Percentiles rank a stretch among this genome's conserved stretches.
These are phyloP conservation scores for Erythrobasidium hasegawianum DNA, from an alignment of 1,284 basidiomycete genomes.

Conservation along the genomic window DNA sequence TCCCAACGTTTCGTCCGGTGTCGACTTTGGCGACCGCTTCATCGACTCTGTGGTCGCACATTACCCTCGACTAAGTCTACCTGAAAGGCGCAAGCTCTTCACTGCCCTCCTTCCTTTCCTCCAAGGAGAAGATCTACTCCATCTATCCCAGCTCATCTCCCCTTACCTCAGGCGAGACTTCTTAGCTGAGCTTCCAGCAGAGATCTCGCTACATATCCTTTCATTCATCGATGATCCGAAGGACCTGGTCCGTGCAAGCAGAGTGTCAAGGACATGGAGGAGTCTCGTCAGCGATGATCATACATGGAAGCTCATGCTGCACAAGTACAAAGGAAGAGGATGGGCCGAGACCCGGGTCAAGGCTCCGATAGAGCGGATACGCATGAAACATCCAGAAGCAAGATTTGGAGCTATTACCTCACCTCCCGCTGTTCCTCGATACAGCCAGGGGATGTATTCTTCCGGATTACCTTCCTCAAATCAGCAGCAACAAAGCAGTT, in stretches of 20 bases:
- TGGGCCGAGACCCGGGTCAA: constrained; percentile 17
- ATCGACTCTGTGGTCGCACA: constrained; percentile 44
- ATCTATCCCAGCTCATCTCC: constrained; percentile 67
- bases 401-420: constrained; percentile 3
- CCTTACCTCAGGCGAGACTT: constrained; percentile 85
- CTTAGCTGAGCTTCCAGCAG: constrained; percentile 72
- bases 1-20: background rate
- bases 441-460: background rate
- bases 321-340: constrained; percentile 56
- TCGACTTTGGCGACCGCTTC: constrained; percentile 29
- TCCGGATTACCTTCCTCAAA: background rate
- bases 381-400: constrained; percentile 1
- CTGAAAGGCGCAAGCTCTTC: constrained; percentile 61
- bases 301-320: constrained; percentile 79
- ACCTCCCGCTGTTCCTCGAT: background rate
- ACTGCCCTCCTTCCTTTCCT: constrained; percentile 62
- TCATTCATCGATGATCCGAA: constrained; percentile 75
- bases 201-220: constrained; percentile 77
- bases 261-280: constrained; percentile 75
- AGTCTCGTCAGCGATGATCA: constrained; percentile 73
- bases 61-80: constrained; percentile 49
- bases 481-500: background rate
- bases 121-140: constrained; percentile 69
- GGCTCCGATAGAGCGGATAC: constrained; percentile 4
- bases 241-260: constrained; percentile 66